Base-by-base conservation (phyloP, 202 grass and related monocot species). In the Saccharum hybrid region DNA sequence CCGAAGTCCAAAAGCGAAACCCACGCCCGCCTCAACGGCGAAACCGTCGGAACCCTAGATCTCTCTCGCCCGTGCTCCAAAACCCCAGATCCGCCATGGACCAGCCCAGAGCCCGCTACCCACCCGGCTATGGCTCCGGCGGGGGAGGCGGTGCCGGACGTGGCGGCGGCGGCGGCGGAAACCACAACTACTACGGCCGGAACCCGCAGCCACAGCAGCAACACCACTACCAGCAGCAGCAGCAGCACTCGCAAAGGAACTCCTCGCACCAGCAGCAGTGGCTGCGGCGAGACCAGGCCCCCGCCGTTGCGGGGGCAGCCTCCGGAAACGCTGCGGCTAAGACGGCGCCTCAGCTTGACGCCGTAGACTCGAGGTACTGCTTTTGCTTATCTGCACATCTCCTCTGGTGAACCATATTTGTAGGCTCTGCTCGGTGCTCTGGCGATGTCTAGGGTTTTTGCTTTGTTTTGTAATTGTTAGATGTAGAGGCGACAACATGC, bases 1-100 rank as follows among this genome's bases (percentile, higher is more conserved):
- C 82, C 30, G 64, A 75, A 75, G 71, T 60, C 65, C 77, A 85
- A n/a, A n/a, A n/a, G n/a, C 74, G 51, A 63, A 62, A 22, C 46
- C 60, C 68, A 82, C 81, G 34, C 49, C 67, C 41, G 39, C 75
- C 75, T 4, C 22, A 65, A 71, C 45, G 64, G 26, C 11, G 65
- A 65, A 85, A 66, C 23, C 83, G 51, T 66, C 45, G 83, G 78
- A 89, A 82, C 87, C 83, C 87, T 89, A 85, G 83, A 89, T 89
- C 78, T 63, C 66, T 72, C 59, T 30, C 65, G 23, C 64, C 43
- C 37, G 56, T 56, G 34, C 72, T 81, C 72, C 66, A 40, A 81
- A 89, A 82, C 87, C 83, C 59, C 72, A 86, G 78, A 89, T 89
- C 87, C 66, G 21, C 72, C 66, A 89, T 89, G 87, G 72, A 85